Base-by-base conservation (phyloP, 2,329 filamentous ascomycete species). In the Diaporthe amygdali region DNA sequence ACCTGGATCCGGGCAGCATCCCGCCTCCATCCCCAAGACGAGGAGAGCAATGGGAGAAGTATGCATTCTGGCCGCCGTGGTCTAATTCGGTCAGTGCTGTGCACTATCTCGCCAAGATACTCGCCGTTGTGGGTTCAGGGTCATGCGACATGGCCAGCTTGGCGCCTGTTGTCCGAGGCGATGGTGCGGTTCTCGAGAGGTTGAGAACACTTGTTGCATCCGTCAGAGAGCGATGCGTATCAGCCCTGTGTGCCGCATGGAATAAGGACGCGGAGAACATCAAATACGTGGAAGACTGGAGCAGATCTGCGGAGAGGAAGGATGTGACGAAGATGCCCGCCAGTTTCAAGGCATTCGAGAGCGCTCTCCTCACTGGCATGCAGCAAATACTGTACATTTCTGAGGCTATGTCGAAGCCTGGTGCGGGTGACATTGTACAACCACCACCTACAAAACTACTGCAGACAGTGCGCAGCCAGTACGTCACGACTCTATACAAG, bases 301-400 rank as follows among this genome's bases (percentile, higher is more conserved):
- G 93, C 71, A 90, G 95, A 32, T 92, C 94, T 30, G 86, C 91
- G 0, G 95, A 98, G 71, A 89, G 92, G 68, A 92, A 92, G 69
- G 95, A 98, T 77, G 88, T 98, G 56, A 99, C 97, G 0, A 93
- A 93, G 74, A 96, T 99, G 92, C 96, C 97, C 0, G 88, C 91
- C 2, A 91, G 92, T 68, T 98, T 99, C 81, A 87, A 94, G 20
- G 90, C 93, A 0, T 97, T 97, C 78, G 95, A 98, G 78, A 93
- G 91, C 68, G 89, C 93, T 8, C 86, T 99, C 15, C 85, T 99
- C 25, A 87, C 87, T 1, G 95, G 95, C 68, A 93, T 98, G 90
- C 96, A 99, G 81, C 97, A 96, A 84, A 97, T 98, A 68, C 86
- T 98, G 34, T 99, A 98, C 79, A 92, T 99, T 52, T 92, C 93